Percentiles rank a stretch among this genome's conserved stretches.
These are phyloP conservation scores for Ordospora pajunii DNA, from an alignment of 371 early-diverging fungal species.

Conservation along the genomic window DNA sequence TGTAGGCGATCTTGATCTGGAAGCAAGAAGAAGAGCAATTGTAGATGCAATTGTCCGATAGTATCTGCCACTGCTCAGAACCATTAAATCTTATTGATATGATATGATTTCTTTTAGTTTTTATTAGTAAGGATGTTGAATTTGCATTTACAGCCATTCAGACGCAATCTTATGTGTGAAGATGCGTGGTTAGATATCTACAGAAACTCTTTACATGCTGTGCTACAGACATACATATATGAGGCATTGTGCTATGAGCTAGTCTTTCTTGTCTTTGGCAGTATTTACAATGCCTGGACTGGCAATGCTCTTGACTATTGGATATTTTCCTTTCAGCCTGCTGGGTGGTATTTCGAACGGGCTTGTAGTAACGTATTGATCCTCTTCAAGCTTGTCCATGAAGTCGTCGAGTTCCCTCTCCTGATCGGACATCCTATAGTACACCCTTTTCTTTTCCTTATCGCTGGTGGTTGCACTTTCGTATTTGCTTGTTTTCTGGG, in stretches of 20 bases:
- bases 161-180: too few species aligned
- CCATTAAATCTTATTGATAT: too few species aligned
- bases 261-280: too few species aligned
- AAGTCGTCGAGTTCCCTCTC: slow-evolving; percentile 37
- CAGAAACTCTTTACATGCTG: too few species aligned
- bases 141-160: too few species aligned
- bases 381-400: slow-evolving; percentile 26
- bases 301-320: neutral
- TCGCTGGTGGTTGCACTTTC: neutral
- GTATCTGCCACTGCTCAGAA: neutral
- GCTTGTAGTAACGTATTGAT: neutral
- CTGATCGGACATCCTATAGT: slow-evolving; percentile 26
- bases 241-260: too few species aligned
- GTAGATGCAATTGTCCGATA: slow-evolving; percentile 16
- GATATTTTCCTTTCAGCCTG: neutral
- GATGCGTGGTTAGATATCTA: too few species aligned
- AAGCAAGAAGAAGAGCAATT: slow-evolving; percentile 8
- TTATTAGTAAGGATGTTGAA: too few species aligned
- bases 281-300: too few species aligned
- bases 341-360: neutral
- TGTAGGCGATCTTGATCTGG: slow-evolving; percentile 14
- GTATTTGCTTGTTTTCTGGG: neutral
- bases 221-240: too few species aligned
- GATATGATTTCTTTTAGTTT: too few species aligned
- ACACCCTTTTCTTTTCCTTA: slow-evolving; percentile 25